Conservation (phyloP, 352 stramenopile species). For the Phytophthora aleatoria region DNA sequence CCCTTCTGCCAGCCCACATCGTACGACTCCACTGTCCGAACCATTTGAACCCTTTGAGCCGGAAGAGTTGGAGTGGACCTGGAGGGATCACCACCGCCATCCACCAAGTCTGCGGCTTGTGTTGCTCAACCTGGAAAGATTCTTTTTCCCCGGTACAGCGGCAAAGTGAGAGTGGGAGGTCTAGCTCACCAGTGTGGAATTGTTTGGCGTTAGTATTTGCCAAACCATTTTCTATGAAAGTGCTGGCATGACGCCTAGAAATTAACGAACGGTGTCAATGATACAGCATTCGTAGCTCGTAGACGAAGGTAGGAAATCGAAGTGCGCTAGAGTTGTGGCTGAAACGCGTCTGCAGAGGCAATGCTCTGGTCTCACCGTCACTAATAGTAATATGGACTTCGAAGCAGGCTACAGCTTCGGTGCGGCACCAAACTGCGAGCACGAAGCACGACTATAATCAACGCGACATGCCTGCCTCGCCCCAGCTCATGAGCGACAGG, state of each 20-base stretch:
- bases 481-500: slow-evolving; percentile 15
- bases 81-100: slow-evolving; percentile 13
- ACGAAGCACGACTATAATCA: slow-evolving; percentile 13
- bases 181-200: slow-evolving; percentile 8
- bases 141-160: slow-evolving; percentile 17
- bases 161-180: slow-evolving; percentile 7
- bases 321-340: slow-evolving; percentile 11
- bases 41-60: slow-evolving; percentile 10
- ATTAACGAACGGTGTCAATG: not conserved
- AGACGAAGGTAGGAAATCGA: slow-evolving; percentile 11
- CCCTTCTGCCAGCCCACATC: slow-evolving; percentile 3
- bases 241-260: not conserved
- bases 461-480: slow-evolving; percentile 16
- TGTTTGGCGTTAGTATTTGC: not conserved
- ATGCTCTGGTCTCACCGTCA: slow-evolving; percentile 4
- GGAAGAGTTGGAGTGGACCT: slow-evolving; percentile 7
- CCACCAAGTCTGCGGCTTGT: slow-evolving; percentile 15
- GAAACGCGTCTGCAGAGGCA: not conserved
- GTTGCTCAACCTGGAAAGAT: slow-evolving; percentile 14
- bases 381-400: no score
- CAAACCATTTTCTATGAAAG: not conserved
- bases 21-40: not conserved
- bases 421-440: slow-evolving; percentile 4
- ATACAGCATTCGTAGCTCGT: not conserved
- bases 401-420: slow-evolving; percentile 4